Base-by-base conservation (phyloP, 805 yeast species). In the Starmerella gropengiesseri region DNA sequence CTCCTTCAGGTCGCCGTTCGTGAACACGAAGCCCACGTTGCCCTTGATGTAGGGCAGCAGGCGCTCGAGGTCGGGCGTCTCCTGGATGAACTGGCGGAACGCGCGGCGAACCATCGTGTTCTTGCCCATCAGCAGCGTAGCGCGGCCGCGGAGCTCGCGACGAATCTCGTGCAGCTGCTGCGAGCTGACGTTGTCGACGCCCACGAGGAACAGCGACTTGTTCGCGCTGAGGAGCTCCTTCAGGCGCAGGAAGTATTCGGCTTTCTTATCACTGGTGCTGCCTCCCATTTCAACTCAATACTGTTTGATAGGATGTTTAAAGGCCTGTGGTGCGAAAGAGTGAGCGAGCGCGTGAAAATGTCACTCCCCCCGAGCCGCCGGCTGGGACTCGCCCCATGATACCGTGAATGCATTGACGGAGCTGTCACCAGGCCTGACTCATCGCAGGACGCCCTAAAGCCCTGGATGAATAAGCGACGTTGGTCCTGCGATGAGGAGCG, bases 71-170 rank as follows among this genome's bases (percentile, higher is more conserved):
- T 91, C 96, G 68, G 97, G 96, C 72, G 84, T 76, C 67, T 89
- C 97, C 63, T 79, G 42, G 59, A 87, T 66, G 80, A 85, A 84
- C 63, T 86, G 91, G 75, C 98, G 86, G 77, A 91, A 74, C 67
- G 98, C 99, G 75, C 97, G 86, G 77, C 99, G 85, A 59, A 91
- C 95, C 97, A 91, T 89, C 78, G 99, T 91, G 95, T 91, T 91
- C 83, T 91, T 91, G 77, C 99, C 99, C 98, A 91, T 91, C 65
- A 91, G 75, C 59, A 91, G 87, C 59, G 83, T 91, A 64, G 91
- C 98, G 50, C 78, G 81, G 59, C 85, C 83, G 76, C 99, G 86
- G 65, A 91, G 80, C 56, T 85, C 71, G 78, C 82, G 86, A 82
- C 99, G 86, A 76, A 86, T 78, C 78, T 91, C 94, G 76, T 91